Evolutionary conservation across 2,329 filamentous ascomycete genomes (phyloP), one percentile per base, ranked within the genome.

Genomic region (Catunica adiposa): DNA sequence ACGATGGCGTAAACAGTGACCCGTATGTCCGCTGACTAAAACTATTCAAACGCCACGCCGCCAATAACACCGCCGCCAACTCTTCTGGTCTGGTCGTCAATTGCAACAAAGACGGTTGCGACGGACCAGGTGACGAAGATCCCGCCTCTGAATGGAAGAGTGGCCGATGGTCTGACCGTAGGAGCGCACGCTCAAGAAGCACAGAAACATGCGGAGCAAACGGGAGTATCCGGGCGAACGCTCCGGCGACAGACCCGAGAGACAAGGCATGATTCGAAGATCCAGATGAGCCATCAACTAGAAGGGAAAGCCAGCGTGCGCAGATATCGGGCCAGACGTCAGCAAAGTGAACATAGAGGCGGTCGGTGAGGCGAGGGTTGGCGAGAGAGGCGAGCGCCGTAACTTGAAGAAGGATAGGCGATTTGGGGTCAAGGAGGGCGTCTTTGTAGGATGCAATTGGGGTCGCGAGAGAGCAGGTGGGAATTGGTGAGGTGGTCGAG

Each of bases 131-230:
- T 8, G 56, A 44, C 22, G 53, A 52, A 44, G 47, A 51, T 15
- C 34, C 25, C n/a, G 20, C 17, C 8, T 26, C 34, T 14, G 44
- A 48, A 20, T 48, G 22, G n/a, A 48, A 48, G 20, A 48, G 44
- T 15, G 44, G 44, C n/a, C 20, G 17, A 6, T 25, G 44, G 15
- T 48, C 44, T 11, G 44, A 48, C 4, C 22, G 20, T 15, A 48
- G 22, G 26, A 48, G 20, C 50, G 11, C 31, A 11, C 50, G 50
- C 68, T 82, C 77, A 59, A 87, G 76, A 66, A 89, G 86, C 58
- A 81, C 77, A 54, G 83, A 80, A 46, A 97, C 73, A 65, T 90
- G 80, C 53, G 88, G 85, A 61, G 86, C 85, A 72, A 92, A 83
- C 17, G 88, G 86, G 62, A 96, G 67, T 60, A 95, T 75, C 63